Base-by-base conservation (phyloP, 257 asterid species). In the Scutellaria baicalensis region DNA sequence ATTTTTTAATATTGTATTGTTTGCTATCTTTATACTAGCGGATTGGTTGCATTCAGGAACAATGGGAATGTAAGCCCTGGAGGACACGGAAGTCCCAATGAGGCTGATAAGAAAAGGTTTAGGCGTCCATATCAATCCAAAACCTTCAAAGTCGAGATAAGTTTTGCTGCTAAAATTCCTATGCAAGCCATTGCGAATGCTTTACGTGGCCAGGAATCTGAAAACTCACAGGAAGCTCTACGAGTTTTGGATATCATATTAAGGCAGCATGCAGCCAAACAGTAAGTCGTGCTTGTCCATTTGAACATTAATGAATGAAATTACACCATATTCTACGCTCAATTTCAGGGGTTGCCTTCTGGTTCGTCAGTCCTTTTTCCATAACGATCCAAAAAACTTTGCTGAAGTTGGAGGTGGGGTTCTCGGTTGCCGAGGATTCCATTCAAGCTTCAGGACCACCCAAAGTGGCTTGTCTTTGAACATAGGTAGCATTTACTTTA, bases 211-310 rank as follows among this genome's bases (percentile, higher is more conserved):
- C 92, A 90, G 75, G 98, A 90, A 80, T 80, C 94, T 0, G 98
- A 93, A 81, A 86, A 88, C 73, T 91, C 96, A 9, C 82, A 75
- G 56, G 97, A 91, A 80, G 96, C 97, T 8, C 67, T 91, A 21
- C 78, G 98, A 38, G 98, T 93, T 62, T 40, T 93, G 77, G 98
- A 93, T 77, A 93, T 93, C 70, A 89, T 93, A 73, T 57, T 93
- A 75, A 84, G 98, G 86, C 98, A 93, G 82, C 89, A 93, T 82
- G 98, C 98, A n/a, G 90, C 98, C 9, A 93, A 84, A 66, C 93
- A 85, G 98, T 93, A 80, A 84, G 98, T 79, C n/a, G 9, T 65
- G 59, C 55, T 16, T 27, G 36, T 72, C 65, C 45, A 9, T 62
- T 51, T 4, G 35, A 31, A 21, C 71, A 14, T 13, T 56, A 4